These are phyloP conservation scores for Paraglomus occultum DNA, from an alignment of 192 early-diverging fungal genomes.

Conservation along the genomic window DNA sequence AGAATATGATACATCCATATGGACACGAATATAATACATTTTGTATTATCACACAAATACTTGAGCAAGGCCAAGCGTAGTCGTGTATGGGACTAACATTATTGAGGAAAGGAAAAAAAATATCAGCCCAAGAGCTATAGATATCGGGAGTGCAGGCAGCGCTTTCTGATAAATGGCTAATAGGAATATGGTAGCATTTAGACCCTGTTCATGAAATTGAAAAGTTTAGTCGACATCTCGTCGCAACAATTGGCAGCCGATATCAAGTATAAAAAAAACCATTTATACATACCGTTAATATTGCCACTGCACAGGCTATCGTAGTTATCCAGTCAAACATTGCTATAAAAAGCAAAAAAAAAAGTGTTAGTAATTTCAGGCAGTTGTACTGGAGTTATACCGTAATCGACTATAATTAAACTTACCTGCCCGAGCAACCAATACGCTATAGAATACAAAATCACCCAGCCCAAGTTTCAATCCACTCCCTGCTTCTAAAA, in stretches of 20 bases:
- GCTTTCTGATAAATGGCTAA: slow-evolving; percentile 80
- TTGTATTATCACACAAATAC: slow-evolving; percentile 25
- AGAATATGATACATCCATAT: too few relatives aligned
- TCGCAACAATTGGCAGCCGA: not conserved
- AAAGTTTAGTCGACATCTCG: not conserved
- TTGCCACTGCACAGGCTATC: slow-evolving; percentile 68
- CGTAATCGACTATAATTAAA: not conserved
- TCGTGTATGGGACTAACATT: slow-evolving; percentile 48
- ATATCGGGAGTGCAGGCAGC: slow-evolving; percentile 82
- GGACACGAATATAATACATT: not conserved
- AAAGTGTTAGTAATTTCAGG: not conserved
- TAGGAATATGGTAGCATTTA: slow-evolving; percentile 86
- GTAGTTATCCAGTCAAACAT: slow-evolving; percentile 85
- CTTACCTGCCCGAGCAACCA: slow-evolving; percentile 73
- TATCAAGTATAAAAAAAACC: not conserved
- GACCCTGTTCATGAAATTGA: slow-evolving; percentile 43
- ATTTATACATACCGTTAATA: slow-evolving; percentile 54
- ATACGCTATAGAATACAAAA: slow-evolving; percentile 88
- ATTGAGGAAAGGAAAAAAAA: slow-evolving; percentile 69
- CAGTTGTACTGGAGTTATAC: not conserved
- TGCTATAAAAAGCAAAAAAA: slow-evolving; percentile 40
- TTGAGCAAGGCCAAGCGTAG: slow-evolving; percentile 29
- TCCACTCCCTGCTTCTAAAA: slow-evolving; percentile 56
- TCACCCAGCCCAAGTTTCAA: slow-evolving; percentile 87
- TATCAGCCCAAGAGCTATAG: slow-evolving; percentile 81